Conservation (phyloP, 192 early-diverging fungal genomes). For the Neocallimastix lanati region DNA sequence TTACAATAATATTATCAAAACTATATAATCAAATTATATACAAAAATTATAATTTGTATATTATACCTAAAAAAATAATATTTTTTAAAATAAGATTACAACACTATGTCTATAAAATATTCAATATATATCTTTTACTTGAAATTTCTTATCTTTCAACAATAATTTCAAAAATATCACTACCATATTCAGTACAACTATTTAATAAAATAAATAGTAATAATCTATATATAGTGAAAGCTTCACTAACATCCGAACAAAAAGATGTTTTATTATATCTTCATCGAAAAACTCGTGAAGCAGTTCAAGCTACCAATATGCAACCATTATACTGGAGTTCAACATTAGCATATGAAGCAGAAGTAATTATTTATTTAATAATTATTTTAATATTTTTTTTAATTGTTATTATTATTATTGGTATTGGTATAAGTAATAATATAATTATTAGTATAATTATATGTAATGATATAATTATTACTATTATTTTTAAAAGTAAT, state of each 20-base stretch:
- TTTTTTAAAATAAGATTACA: no score
- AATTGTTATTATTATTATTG: no score
- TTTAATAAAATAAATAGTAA: neutral
- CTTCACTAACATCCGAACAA: neutral
- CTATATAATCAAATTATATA: neutral
- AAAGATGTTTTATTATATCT: neutral
- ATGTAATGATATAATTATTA: no score
- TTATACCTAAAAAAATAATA: neutral
- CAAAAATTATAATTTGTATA: neutral
- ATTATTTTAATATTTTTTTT: no score
- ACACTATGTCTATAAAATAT: neutral
- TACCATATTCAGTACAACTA: neutral
- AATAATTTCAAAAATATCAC: neutral
- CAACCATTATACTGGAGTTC: neutral
- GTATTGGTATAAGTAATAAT: no score
- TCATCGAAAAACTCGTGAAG: neutral
- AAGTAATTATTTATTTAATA: neutral
- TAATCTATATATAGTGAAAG: neutral
- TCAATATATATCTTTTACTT: neutral
- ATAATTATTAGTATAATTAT: no score
- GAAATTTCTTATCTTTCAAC: neutral
- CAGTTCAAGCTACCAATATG: neutral
- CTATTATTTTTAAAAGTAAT: no score
- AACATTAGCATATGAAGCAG: neutral
- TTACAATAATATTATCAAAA: neutral